Evolutionary conservation across 257 asterid species (phyloP), one percentile per base, ranked within the genome.

Genomic region (Plectranthus barbatus): DNA sequence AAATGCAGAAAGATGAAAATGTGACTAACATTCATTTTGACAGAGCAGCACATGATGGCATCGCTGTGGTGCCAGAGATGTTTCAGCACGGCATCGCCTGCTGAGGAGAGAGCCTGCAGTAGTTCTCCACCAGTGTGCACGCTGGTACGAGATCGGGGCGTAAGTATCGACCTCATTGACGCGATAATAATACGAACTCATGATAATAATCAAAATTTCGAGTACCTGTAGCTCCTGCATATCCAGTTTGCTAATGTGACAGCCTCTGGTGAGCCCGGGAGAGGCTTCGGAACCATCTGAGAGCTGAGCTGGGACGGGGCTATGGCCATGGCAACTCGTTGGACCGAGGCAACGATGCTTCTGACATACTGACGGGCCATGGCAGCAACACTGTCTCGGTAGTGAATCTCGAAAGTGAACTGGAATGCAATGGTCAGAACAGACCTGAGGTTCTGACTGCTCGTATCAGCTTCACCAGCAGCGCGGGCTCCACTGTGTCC

Each of bases 321-420:
- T 19, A 90, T 85, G 17, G 96, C 95, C 96, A 81, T 82, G 64
- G 97, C 95, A 12, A 93, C 95, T 66, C 96, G 66, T 61, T 90
- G 95, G 40, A 93, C 97, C 0, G 96, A 90, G 47, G 83, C 84
- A 29, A 90, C 95, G 2, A 93, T 85, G 69, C 90, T 82, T 10
- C 94, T 83, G 3, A 93, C 83, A 56, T 93, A 93, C 21, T 93
- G 97, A 20, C 95, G 90, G 37, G 97, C 99, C 99, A 93, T 93
- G 19, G 82, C 88, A 67, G 94, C 95, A 11, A 93, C 95, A 20
- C 88, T 82, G 56, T 93, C 97, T 54, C 76, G 85, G 71, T 79
- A 82, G 78, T 93, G 95, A 74, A 67, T 80, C 70, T 85, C 99
- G 65, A 87, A 90, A 24, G 90, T 77, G 81, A 93, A 93, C 92